Evolutionary conservation across 345 rosid genomes (phyloP).

Genomic region (Eucalyptus polyanthemos): DNA sequence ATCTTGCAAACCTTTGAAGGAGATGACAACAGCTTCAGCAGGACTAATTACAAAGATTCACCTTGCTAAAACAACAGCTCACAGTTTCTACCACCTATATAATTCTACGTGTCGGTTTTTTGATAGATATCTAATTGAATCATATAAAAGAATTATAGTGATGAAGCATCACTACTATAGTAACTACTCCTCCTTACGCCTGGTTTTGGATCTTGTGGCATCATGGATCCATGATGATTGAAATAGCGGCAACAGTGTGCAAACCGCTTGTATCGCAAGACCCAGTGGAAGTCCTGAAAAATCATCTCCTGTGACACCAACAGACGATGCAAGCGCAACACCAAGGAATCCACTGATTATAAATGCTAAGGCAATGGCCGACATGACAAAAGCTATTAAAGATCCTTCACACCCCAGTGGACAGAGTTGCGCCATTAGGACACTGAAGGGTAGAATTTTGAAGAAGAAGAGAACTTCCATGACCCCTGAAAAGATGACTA

Average conservation of each 20-base stretch:
- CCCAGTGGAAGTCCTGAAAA: conserved; percentile 52
- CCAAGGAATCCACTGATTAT: conserved; percentile 76
- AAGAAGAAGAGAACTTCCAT: conserved; percentile 61
- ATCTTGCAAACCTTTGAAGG: not conserved
- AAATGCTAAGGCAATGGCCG: conserved; percentile 61
- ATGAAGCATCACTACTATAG: not conserved
- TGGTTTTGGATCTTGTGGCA: conserved; percentile 12
- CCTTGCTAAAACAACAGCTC: not conserved
- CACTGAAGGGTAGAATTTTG: conserved; percentile 71
- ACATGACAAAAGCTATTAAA: conserved; percentile 68
- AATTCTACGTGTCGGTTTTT: not conserved
- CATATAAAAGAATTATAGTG: not conserved
- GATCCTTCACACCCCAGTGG: conserved; percentile 93
- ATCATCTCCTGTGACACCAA: conserved; percentile 49
- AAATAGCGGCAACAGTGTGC: conserved; percentile 43
- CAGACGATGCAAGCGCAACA: conserved; percentile 53
- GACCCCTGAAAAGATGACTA: conserved; percentile 51
- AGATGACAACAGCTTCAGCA: not conserved
- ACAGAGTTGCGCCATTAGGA: conserved; percentile 58
- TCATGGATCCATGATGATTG: conserved; percentile 54
- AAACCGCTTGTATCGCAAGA: conserved; percentile 49
- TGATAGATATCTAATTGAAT: not conserved
- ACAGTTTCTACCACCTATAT: not conserved
- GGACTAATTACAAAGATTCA: not conserved
- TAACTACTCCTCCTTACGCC: conserved; percentile 18